Base-by-base conservation (phyloP, 2,329 filamentous ascomycete genomes). In the Pochonia chlamydosporia region DNA sequence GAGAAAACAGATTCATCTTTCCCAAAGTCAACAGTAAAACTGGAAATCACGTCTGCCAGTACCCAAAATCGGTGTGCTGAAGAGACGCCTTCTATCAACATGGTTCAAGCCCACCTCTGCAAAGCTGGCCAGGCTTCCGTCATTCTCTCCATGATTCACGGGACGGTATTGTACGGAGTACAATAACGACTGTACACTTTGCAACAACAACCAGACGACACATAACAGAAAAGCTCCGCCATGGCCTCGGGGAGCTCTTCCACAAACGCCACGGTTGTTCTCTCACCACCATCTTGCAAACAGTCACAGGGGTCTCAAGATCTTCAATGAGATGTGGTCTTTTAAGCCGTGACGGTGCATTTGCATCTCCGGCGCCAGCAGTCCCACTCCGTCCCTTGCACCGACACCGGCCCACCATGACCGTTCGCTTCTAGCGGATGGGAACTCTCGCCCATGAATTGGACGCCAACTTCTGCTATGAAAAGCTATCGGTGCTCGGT, bases 81-180 rank as follows among this genome's bases (percentile, higher is more conserved):
- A 30, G 24, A 25, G 25, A 31, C 25, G 40, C 40, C 40, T 25
- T 42, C 40, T 31, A 28, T 42, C 24, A 30, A 42, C 40, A 42
- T 30, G 40, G 16, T 18, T 8, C 25, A 28, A 28, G 11, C 25
- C 40, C 26, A 25, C 3, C 25, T 5, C 24, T 7, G 25, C 23
- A 14, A 6, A 28, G 23, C 16, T 8, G 8, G 33, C 33, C 33
- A 20, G n/a, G 16, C 33, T 36, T 7, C 26, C n/a, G n/a, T n/a
- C n/a, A n/a, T n/a, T n/a, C n/a, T n/a, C n/a, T n/a, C n/a, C n/a
- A n/a, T n/a, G n/a, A n/a, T n/a, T n/a, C n/a, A n/a, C n/a, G n/a
- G n/a, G n/a, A n/a, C n/a, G n/a, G n/a, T n/a, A n/a, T n/a, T n/a
- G n/a, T n/a, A n/a, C n/a, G n/a, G n/a, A n/a, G n/a, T n/a, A n/a